Base-by-base conservation (phyloP, 208 protist genomes). In the Phytomonas francai region DNA sequence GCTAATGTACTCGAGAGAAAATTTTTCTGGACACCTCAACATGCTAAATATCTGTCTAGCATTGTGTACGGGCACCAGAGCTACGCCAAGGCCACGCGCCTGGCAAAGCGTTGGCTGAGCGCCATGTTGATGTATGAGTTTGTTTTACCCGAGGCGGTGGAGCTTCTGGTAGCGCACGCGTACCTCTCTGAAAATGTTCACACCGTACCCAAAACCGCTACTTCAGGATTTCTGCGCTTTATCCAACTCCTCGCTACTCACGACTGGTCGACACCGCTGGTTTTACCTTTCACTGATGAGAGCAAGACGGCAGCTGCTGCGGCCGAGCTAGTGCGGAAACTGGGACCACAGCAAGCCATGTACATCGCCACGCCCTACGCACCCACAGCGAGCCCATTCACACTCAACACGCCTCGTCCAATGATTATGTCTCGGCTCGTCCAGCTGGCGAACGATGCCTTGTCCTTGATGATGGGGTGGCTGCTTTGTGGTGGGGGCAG, bases 381-480 rank as follows among this genome's bases (percentile, higher is more conserved):
- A 11, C 84, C 84, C 16, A 63, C 82, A 25, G 78, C 77, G 59
- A 89, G 82, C 66, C 89, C 89, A 28, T 94, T 94, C 75, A 94
- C 86, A n/a, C 72, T 77, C 16, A 70, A 79, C 33, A 94, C 89
- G 22, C 89, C 89, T 49, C 83, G 89, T 12, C 79, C 74, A 32
- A 91, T 92, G 77, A 90, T 94, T 58, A 77, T 92, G 81, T 79
- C 85, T 49, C 85, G 89, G 29, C 80, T 94, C 28, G 89, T 92
- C 63, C 84, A 88, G 60, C 77, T 92, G 34, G 89, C 89, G 30
- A 80, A 86, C 66, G 72, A 67, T 12, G 84, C 75, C 2, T 59
- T 89, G 19, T 64, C 73, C 12, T 63, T 81, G 42, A 63, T 92
- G 34, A 66, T 91, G 65, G 67, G 67, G 27, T 60, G 56, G 16